Percentiles rank a stretch among this genome's conserved stretches.
phyloP scores from a whole-genome alignment of 441 rosid species.

The Mallotus repandus region DNA sequence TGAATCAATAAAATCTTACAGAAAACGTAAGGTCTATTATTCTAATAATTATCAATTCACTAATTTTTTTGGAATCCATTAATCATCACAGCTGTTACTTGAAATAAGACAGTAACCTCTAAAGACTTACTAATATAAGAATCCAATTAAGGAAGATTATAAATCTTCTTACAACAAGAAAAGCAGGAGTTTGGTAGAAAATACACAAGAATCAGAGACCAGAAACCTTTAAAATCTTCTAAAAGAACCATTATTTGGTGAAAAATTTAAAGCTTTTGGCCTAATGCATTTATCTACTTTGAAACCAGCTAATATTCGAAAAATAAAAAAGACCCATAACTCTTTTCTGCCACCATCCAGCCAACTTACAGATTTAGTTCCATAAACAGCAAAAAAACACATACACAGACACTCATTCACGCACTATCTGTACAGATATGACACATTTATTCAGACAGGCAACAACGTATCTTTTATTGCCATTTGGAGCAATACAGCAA shows the following conservation, averaged over 20 bases:
- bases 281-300: neutral
- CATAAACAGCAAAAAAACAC: slow-evolving; percentile 19
- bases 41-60: neutral
- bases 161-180: neutral
- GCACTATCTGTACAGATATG: slow-evolving; percentile 22
- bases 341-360: slow-evolving; percentile 24
- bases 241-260: neutral
- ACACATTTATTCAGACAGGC: slow-evolving; percentile 15
- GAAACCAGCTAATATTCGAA: neutral
- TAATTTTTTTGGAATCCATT: neutral
- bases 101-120: neutral
- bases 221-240: neutral
- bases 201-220: neutral
- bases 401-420: neutral
- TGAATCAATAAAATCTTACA: neutral
- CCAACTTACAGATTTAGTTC: slow-evolving; percentile 25
- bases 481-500: slow-evolving; percentile 24
- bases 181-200: slow-evolving; percentile 3
- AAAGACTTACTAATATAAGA: neutral
- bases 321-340: slow-evolving; percentile 7
- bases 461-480: slow-evolving; percentile 31
- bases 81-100: slow-evolving; percentile 11
- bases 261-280: slow-evolving; percentile 1
- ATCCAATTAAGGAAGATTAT: slow-evolving; percentile 8
- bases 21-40: neutral